Percentiles rank a stretch among this genome's conserved stretches.
These are phyloP conservation scores for Geotrichum aggregatum DNA, from an alignment of 1,139 yeast genomes.

Conservation along the genomic window DNA sequence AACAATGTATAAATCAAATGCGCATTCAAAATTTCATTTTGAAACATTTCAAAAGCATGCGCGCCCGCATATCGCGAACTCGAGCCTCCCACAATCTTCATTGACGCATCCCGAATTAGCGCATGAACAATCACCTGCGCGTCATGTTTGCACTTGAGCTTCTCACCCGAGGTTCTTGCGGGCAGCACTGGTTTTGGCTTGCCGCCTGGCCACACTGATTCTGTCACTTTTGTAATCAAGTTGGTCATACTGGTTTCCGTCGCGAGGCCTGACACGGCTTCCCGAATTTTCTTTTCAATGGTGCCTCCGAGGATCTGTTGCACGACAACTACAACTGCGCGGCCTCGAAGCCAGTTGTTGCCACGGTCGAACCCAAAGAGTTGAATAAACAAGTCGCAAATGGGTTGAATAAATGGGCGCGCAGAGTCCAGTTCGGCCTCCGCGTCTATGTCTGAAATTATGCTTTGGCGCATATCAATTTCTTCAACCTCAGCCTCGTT, in stretches of 20 bases:
- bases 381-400: constrained; percentile 69
- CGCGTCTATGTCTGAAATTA: constrained; percentile 16
- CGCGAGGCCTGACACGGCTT: constrained; percentile 38
- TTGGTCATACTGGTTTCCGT: constrained; percentile 51
- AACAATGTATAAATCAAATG: constrained; percentile 58
- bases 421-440: constrained; percentile 22
- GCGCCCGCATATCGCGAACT: constrained; percentile 62
- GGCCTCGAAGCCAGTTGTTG: constrained; percentile 67
- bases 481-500: constrained; percentile 4
- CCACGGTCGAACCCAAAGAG: constrained; percentile 65
- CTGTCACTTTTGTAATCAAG: constrained; percentile 44
- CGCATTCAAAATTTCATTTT: constrained; percentile 65
- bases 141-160: constrained; percentile 51
- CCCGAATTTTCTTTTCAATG: constrained; percentile 66
- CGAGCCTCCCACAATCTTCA: constrained; percentile 68
- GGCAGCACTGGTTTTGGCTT: constrained; percentile 24
- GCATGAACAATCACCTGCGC: constrained; percentile 55
- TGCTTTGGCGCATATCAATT: constrained; percentile 12
- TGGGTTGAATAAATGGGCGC: constrained; percentile 67
- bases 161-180: constrained; percentile 51
- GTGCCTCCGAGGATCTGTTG: constrained; percentile 89
- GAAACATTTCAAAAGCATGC: constrained; percentile 61
- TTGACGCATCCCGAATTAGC: constrained; percentile 60
- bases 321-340: constrained; percentile 73
- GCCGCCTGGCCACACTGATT: constrained; percentile 65